Percentiles rank a stretch among this genome's conserved stretches.
These are phyloP conservation scores for Scutellaria baicalensis DNA, from an alignment of 257 asterid genomes.

Conservation along the genomic window DNA sequence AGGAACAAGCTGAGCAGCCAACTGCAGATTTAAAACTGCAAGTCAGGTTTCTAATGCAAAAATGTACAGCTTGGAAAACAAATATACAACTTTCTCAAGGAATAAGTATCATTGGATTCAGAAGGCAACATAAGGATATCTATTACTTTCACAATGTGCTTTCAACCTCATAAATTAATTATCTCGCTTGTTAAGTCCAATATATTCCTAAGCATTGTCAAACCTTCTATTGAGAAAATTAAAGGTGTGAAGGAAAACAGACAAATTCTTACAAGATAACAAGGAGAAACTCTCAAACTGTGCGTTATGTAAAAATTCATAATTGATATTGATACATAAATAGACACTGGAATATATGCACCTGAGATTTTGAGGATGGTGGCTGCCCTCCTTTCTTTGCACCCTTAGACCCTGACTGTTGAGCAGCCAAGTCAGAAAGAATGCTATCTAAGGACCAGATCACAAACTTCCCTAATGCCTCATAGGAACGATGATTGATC, in stretches of 20 bases:
- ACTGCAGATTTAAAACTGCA: neutral
- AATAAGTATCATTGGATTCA: neutral
- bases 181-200: neutral
- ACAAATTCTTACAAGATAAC: neutral
- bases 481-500: slow-evolving; percentile 62
- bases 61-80: neutral
- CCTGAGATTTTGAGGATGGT: slow-evolving; percentile 82
- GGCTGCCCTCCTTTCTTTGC: slow-evolving; percentile 59
- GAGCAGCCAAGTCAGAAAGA: slow-evolving; percentile 56
- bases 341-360: neutral
- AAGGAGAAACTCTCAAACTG: neutral
- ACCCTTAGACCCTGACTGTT: slow-evolving; percentile 48
- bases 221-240: neutral
- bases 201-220: neutral
- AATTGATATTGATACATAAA: neutral
- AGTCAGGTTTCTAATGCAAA: neutral
- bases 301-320: neutral
- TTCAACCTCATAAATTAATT: neutral
- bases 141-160: neutral
- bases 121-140: neutral
- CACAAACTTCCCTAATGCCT: slow-evolving; percentile 65
- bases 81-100: neutral
- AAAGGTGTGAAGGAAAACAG: neutral
- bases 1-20: too few relatives aligned
- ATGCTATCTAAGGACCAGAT: slow-evolving; percentile 69